These are phyloP conservation scores for Hymenoscyphus albidus DNA, from an alignment of 2,329 filamentous ascomycete genomes.

Conservation along the genomic window DNA sequence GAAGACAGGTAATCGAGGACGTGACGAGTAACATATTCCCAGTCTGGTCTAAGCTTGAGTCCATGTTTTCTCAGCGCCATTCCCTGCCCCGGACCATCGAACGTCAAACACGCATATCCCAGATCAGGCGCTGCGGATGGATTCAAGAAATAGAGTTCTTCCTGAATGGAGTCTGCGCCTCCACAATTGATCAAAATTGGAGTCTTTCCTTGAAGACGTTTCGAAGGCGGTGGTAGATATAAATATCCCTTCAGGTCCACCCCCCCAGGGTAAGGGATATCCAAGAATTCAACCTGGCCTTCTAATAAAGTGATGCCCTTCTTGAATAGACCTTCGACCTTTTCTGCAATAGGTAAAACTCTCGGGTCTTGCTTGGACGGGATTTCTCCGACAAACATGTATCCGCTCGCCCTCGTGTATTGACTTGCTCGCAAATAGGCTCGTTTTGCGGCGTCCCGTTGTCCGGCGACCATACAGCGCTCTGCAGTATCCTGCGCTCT, in stretches of 20 bases:
- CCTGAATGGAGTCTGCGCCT: slow-evolving; percentile 1
- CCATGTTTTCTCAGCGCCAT: too few species aligned
- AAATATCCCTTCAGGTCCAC: too few species aligned
- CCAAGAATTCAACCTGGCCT: too few species aligned
- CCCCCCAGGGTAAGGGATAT: too few species aligned
- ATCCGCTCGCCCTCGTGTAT: background rate
- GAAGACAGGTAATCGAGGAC: too few species aligned
- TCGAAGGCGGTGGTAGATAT: background rate
- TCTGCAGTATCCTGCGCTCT: background rate
- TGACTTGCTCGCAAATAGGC: background rate
- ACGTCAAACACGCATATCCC: too few species aligned
- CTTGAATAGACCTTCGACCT: too few species aligned
- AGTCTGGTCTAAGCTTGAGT: too few species aligned
- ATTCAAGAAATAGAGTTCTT: background rate
- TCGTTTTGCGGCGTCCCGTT: background rate
- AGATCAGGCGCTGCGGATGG: too few species aligned
- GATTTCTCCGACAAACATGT: background rate
- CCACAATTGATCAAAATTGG: slow-evolving; percentile 1
- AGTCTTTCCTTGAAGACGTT: background rate
- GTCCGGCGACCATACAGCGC: background rate
- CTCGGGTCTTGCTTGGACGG: background rate
- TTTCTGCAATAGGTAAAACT: too few species aligned
- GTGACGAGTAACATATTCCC: too few species aligned
- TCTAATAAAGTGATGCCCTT: too few species aligned
- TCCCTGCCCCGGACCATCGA: background rate